Base-by-base conservation (phyloP, 768 basidiomycete species). In the Lactarius trivialis region DNA sequence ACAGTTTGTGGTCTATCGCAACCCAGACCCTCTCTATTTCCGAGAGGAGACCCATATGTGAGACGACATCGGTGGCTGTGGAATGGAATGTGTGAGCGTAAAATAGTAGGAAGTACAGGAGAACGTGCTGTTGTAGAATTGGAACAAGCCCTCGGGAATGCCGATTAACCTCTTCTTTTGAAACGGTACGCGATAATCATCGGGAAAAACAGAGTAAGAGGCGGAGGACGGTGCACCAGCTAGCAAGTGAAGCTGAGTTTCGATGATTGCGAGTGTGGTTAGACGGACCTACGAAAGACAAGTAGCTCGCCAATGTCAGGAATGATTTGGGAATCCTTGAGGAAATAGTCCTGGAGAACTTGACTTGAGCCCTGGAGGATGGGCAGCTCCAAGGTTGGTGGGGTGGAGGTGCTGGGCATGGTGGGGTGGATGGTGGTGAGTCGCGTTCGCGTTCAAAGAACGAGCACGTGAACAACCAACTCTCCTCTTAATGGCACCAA, bases 11-110 rank as follows among this genome's bases (percentile, higher is more conserved):
- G 75, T 98, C 93, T 61, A 96, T 89, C 11, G 92, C 89, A 66
- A 98, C 89, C 93, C 94, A 99, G 0, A 90, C 94, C 51, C 93
- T 83, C 68, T 96, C 93, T 64, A 98, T 91, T 68, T 95, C 91
- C 28, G 93, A 86, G 71, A 98, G 82, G 57, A 99, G 75, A 11
- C 95, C 95, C 88, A 97, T 89, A 69, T 90, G 86, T 19, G 89
- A 85, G 28, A 83, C 83, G 58, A 88, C 82, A 69, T 77, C 85
- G 37, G 83, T 80, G 60, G 79, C 89, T 91, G 70, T 32, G 56
- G 45, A 15, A 55, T 19, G 36, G 45, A 48, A 48, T 24, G 39
- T 66, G 45, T 63, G 64, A 64, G 60, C 49, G 59, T 49, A 49
- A 49, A 64, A 39, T 33, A 48, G 15, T 53, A 28, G 37, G 32